Evolutionary conservation across 2,329 filamentous ascomycete species (phyloP), one percentile per base, ranked within the genome.

Genomic region (Colletotrichum lindemuthianum): DNA sequence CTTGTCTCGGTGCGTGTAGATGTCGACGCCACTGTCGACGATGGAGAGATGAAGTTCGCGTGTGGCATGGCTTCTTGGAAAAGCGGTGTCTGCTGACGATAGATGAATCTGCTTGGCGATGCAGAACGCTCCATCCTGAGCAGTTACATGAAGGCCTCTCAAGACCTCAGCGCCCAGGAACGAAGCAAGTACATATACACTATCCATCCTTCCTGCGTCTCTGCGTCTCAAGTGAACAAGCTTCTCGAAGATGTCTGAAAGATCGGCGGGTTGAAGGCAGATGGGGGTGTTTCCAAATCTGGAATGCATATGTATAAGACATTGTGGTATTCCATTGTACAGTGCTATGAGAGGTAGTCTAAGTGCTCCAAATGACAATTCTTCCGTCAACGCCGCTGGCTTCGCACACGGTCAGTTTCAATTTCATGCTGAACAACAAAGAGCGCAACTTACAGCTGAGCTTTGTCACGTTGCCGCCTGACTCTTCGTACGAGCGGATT

Each of bases 341-440:
- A 49, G 41, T 40, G 51, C 56, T 60, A 58, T 60, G 43, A 63
- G 47, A 53, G 50, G 39, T 71, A 61, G 68, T 74, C 75, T 87
- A 93, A 55, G 84, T 82, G 69, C 84, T 84, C 92, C 92, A 96
- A 70, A 96, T 87, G 54, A 95, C 92, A 70, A 96, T 82, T 72
- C 92, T 88, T 68, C 92, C 92, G 75, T 96, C 92, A 58, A 96
- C 91, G 69, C 92, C 92, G 76, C 90, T 93, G 69, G 91, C 91
- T 93, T 72, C 67, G 71, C 66, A 76, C 72, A 79, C 55, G 51
- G 39, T 68, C 67, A 67, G 68, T 69, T 36, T 66, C 47, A 40
- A 13, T 10, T 54, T 8, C 43, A 43, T 11, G 36, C 34, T 10
- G 39, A 37, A 43, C 13, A 56, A 58, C 34, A 37, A 24, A 48